These are phyloP conservation scores for Elsinoe batatas DNA, from an alignment of 2,329 filamentous ascomycete species.

Conservation along the genomic window DNA sequence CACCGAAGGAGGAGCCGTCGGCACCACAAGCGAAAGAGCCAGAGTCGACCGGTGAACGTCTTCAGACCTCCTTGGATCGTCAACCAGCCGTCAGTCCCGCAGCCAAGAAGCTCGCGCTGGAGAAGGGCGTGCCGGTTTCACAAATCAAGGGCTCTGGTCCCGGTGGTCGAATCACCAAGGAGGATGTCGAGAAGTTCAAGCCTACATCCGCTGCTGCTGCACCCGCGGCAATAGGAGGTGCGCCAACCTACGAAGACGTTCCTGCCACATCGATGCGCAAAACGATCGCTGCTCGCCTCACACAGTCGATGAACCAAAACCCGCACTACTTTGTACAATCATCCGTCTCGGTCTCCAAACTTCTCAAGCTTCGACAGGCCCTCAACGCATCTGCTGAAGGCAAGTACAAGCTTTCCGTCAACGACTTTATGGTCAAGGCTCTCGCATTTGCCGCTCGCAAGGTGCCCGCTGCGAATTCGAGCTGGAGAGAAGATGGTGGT, in stretches of 20 bases:
- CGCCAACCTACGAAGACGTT: constrained; percentile 68
- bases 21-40: constrained; percentile 57
- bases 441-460: constrained; percentile 80
- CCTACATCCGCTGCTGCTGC: constrained; percentile 38
- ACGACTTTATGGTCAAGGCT: constrained; percentile 98
- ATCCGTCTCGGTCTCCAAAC: constrained; percentile 83
- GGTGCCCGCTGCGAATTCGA: constrained; percentile 91
- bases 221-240: constrained; percentile 40
- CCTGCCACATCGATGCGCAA: constrained; percentile 92
- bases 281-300: constrained; percentile 85
- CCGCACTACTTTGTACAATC: constrained; percentile 97
- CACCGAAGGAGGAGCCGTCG: constrained; percentile 38
- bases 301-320: constrained; percentile 83
- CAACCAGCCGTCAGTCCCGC: constrained; percentile 62
- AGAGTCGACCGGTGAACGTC: constrained; percentile 60
- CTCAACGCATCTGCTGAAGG: constrained; percentile 82
- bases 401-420: constrained; percentile 99
- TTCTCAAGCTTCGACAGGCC: constrained; percentile 88
- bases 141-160: constrained; percentile 78
- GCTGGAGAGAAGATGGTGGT: constrained; percentile 73
- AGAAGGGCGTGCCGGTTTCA: constrained; percentile 70
- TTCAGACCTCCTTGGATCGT: constrained; percentile 78
- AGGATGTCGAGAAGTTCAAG: constrained; percentile 82
- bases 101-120: constrained; percentile 72
- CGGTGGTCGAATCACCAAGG: constrained; percentile 78